These are phyloP conservation scores for Geranium rotundifolium DNA, from an alignment of 345 rosid species.

Conservation along the genomic window DNA sequence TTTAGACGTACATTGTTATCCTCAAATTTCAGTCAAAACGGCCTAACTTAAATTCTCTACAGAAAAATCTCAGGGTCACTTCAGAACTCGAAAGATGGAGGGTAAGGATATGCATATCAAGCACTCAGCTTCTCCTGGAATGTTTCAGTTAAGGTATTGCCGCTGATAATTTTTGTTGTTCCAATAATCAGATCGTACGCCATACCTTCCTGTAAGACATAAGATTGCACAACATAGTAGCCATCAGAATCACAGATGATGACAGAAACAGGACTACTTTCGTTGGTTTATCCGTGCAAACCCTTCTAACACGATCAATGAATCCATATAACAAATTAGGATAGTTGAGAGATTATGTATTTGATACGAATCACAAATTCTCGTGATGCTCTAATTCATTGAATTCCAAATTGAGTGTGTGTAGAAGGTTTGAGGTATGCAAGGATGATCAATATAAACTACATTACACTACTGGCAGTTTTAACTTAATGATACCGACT, in stretches of 20 bases:
- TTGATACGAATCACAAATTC: too few species aligned
- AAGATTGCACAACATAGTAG: not conserved
- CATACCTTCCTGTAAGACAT: slow-evolving; percentile 75
- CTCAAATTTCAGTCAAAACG: not conserved
- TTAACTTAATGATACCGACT: not conserved
- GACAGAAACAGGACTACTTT: too few species aligned
- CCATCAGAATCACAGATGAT: too few species aligned
- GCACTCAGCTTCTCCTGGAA: slow-evolving; percentile 39
- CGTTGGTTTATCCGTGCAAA: too few species aligned
- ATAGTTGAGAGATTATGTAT: too few species aligned
- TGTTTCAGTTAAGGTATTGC: slow-evolving; percentile 53
- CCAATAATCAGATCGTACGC: slow-evolving; percentile 78
- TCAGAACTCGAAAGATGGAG: not conserved
- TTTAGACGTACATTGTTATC: not conserved
- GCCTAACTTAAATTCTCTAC: not conserved
- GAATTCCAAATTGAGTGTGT: too few species aligned
- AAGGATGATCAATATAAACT: too few species aligned
- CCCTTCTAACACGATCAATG: too few species aligned
- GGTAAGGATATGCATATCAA: not conserved
- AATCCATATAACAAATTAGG: too few species aligned
- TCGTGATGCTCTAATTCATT: too few species aligned
- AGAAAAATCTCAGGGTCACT: not conserved
- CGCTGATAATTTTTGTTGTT: slow-evolving; percentile 73
- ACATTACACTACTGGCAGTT: too few species aligned
- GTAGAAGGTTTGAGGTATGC: too few species aligned